These are phyloP conservation scores for Phytophthora citricola DNA, from an alignment of 352 stramenopile species.

Conservation along the genomic window DNA sequence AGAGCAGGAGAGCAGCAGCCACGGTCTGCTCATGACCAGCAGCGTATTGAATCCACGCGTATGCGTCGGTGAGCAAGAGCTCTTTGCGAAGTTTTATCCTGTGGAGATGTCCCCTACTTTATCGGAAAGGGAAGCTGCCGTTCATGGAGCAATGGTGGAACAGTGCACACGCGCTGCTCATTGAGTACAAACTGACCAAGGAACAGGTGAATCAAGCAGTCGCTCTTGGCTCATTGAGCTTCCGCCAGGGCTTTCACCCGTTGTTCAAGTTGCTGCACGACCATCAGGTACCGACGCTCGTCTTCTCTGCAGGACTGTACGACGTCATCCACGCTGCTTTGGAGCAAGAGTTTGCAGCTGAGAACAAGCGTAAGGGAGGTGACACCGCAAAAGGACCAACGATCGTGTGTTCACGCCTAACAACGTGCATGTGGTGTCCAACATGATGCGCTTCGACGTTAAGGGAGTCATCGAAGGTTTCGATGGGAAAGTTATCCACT, in stretches of 20 bases:
- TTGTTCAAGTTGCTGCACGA: conserved; percentile 49
- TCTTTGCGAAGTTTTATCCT: conserved; percentile 74
- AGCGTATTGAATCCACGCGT: conserved; percentile 32
- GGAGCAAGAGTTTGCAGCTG: conserved; percentile 48
- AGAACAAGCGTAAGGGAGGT: conserved; percentile 15
- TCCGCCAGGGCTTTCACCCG: conserved; percentile 55
- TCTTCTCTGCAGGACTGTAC: conserved; percentile 69
- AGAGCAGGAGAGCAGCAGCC: conserved; percentile 38
- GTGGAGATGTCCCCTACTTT: conserved; percentile 71
- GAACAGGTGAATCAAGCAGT: conserved; percentile 49
- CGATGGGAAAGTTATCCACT: conserved; percentile 72
- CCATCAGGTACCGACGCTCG: conserved; percentile 56
- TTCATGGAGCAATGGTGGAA: conserved; percentile 76
- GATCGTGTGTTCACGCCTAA: conserved; percentile 23
- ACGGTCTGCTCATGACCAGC: conserved; percentile 44
- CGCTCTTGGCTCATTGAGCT: conserved; percentile 41
- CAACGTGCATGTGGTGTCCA: conserved; percentile 80
- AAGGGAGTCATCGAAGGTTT: conserved; percentile 56
- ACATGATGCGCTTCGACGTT: conserved; percentile 77
- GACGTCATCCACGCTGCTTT: conserved; percentile 64
- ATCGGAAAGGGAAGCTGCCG: conserved; percentile 64
- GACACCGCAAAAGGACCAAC: neutral
- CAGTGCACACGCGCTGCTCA: conserved; percentile 44
- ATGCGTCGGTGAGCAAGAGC: conserved; percentile 38
- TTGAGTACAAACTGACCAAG: conserved; percentile 59